Evolutionary conservation across 306 rosid species (phyloP), one percentile per base, ranked within the genome.

Genomic region (Erythrophleum fordii): DNA sequence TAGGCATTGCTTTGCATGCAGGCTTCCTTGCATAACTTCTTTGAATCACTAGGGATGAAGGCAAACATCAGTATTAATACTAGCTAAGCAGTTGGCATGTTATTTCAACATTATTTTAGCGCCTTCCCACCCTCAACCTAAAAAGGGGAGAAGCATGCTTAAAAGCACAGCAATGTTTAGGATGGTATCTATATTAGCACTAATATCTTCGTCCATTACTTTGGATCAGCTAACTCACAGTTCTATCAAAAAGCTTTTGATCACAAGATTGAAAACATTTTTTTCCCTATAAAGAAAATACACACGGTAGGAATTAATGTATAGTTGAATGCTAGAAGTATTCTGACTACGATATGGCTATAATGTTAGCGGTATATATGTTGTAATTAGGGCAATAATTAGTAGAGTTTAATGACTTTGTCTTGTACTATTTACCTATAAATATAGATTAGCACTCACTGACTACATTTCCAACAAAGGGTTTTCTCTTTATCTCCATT

Each of bases 21-120:
- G 41, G 9, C 65, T 86, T 85, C 85, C 88, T 86, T 83, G 49
- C 90, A 82, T 49, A 71, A 72, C 81, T 89, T 80, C 53, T 81
- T 37, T 69, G 72, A 59, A 88, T 76, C 82, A 87, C 99, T 91
- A 51, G 59, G 76, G 77, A 56, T 73, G 5, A 76, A 60, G 73
- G 70, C 12, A 83, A 78, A 70, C 62, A 71, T 52, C 31, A 68
- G 37, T 41, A 6, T 64, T 73, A 65, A 9, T 72, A 25, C 11
- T 37, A 34, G 51, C 6, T 31, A 14, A 14, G 65, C 18, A 5
- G 34, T 8, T 1, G 66, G 66, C 9, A 37, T 60, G 37, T 16
- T 39, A 68, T 41, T 56, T 73, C 31, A 79, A 39, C 58, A 48
- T 12, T 76, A 69, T 26, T 26, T 31, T 34, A 41, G 62, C 42